Percentiles rank a stretch among this genome's conserved stretches.
Evolutionary conservation across 148 eudicot species (phyloP).

Genomic region (Chenopodium album): DNA sequence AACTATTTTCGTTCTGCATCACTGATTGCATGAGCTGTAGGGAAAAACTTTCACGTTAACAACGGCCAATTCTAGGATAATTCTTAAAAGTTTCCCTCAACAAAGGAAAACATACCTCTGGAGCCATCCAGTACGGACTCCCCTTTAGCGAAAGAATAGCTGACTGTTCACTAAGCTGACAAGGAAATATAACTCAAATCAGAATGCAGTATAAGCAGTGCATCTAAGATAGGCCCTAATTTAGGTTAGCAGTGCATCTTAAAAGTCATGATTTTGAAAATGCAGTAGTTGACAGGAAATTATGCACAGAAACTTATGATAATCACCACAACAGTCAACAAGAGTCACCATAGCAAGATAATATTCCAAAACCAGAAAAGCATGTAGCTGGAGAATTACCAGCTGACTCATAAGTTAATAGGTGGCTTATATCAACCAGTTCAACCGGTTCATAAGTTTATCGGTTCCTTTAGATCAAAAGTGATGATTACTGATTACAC

Average conservation of each 20-base stretch:
- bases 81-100: not conserved
- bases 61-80: not conserved
- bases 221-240: not conserved
- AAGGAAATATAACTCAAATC: constrained; percentile 15
- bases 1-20: constrained; percentile 53
- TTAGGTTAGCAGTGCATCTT: not conserved
- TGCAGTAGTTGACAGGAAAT: not conserved
- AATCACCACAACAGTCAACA: not conserved
- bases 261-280: too few relatives aligned
- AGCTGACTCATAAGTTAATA: too few relatives aligned
- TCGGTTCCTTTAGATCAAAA: not conserved
- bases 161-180: constrained; percentile 73
- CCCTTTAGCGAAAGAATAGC: constrained; percentile 81
- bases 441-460: not conserved
- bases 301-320: not conserved
- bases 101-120: constrained; percentile 59
- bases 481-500: not conserved
- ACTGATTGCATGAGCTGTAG: constrained; percentile 82
- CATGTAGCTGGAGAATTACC: not conserved
- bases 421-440: not conserved
- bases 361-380: not conserved
- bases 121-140: constrained; percentile 99
- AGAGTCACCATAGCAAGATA: not conserved
- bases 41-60: constrained; percentile 22
- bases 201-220: not conserved